Evolutionary conservation across 2,329 filamentous ascomycete genomes (phyloP).

Genomic region (Diaporthe aspalathi): DNA sequence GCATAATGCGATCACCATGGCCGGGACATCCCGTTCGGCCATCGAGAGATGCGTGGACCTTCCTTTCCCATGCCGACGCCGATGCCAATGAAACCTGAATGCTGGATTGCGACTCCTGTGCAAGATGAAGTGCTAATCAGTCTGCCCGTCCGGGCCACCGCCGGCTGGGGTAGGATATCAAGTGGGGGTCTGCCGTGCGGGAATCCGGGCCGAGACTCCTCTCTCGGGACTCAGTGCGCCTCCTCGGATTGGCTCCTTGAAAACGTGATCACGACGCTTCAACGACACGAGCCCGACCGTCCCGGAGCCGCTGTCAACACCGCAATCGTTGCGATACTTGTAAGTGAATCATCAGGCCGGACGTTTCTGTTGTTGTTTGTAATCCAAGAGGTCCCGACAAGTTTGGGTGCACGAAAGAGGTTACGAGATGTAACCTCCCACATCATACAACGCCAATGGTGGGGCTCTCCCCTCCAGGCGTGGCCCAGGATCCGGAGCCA

Average conservation of each 20-base stretch:
- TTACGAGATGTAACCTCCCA: slow-evolving; percentile 2
- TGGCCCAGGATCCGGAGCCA: not conserved
- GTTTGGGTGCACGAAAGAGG: not conserved
- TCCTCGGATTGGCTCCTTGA: slow-evolving; percentile 22
- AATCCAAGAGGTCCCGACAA: not conserved
- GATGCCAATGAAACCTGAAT: not conserved
- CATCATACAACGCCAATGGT: not conserved
- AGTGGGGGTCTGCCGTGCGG: slow-evolving; percentile 26
- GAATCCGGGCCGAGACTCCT: slow-evolving; percentile 35
- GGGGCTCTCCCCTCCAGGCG: not conserved
- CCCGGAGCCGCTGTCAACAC: slow-evolving; percentile 20
- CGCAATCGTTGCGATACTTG: not conserved
- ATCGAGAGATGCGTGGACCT: not conserved
- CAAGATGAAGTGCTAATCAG: not conserved
- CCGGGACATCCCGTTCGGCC: not conserved
- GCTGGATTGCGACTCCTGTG: not conserved
- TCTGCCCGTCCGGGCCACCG: not conserved
- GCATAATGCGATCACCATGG: not conserved
- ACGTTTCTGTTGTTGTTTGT: not conserved
- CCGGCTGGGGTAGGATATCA: not conserved
- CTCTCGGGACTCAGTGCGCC: slow-evolving; percentile 6
- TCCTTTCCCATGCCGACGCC: not conserved
- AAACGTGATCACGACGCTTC: not conserved
- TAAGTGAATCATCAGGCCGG: not conserved
- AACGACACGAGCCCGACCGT: slow-evolving; percentile 8